Conservation (phyloP, 306 rosid species). For the Astragalus membranaceus region DNA sequence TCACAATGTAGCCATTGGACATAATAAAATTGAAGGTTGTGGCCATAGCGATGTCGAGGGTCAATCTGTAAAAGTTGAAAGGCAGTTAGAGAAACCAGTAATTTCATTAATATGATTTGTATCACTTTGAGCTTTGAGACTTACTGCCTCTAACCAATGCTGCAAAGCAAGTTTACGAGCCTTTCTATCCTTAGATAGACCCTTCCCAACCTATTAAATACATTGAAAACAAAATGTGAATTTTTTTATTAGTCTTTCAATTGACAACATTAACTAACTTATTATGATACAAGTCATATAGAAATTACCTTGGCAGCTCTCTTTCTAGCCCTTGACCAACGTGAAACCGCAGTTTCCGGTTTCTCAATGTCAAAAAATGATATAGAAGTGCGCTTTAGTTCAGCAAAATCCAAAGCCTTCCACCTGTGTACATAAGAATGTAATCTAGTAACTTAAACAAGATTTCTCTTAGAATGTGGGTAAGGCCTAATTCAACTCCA, state of each 20-base stretch:
- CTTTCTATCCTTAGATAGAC: slow-evolving; percentile 68
- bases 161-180: slow-evolving; percentile 87
- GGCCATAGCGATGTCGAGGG: slow-evolving; percentile 95
- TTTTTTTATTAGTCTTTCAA: slow-evolving; percentile 1
- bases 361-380: slow-evolving; percentile 80
- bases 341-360: slow-evolving; percentile 68
- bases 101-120: neutral
- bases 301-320: slow-evolving; percentile 71
- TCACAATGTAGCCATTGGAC: slow-evolving; percentile 74
- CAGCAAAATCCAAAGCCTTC: slow-evolving; percentile 80
- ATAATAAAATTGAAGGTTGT: slow-evolving; percentile 84
- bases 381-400: slow-evolving; percentile 72
- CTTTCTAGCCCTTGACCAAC: slow-evolving; percentile 77
- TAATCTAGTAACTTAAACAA: neutral
- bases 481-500: too few relatives aligned
- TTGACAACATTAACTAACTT: neutral
- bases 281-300: neutral
- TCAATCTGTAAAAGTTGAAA: slow-evolving; percentile 55
- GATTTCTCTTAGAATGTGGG: too few relatives aligned
- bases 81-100: slow-evolving; percentile 3
- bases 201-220: slow-evolving; percentile 67
- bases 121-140: slow-evolving; percentile 20
- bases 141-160: slow-evolving; percentile 95
- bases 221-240: neutral
- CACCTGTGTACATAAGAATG: slow-evolving; percentile 41